Conservation (phyloP, 768 basidiomycete species). For the Termitomyces titanicus region DNA sequence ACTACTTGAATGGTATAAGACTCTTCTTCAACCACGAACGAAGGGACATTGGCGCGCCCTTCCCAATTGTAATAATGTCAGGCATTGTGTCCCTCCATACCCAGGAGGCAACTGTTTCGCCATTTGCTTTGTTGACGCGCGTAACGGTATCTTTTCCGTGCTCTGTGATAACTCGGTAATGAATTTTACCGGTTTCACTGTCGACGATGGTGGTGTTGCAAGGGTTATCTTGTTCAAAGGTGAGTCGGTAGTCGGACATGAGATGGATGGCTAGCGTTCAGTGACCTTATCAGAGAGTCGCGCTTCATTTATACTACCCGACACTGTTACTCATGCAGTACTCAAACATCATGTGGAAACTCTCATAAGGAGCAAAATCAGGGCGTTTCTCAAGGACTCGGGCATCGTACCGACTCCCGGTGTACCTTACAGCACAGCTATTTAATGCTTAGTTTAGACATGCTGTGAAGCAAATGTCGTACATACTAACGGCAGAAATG, state of each 20-base stretch:
- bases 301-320: no score
- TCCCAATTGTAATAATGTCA: conserved; percentile 35
- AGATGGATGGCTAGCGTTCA: neutral
- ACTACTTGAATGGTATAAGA: conserved; percentile 31
- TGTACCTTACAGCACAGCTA: no score
- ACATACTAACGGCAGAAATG: no score
- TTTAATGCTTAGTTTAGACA: no score
- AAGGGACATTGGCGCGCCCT: conserved; percentile 17
- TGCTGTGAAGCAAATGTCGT: no score
- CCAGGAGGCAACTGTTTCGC: conserved; percentile 31
- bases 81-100: conserved; percentile 35
- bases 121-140: conserved; percentile 27
- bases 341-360: no score
- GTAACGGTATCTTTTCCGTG: conserved; percentile 28
- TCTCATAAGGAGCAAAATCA: no score
- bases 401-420: no score
- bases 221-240: conserved; percentile 38
- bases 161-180: conserved; percentile 35
- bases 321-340: neutral
- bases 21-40: conserved; percentile 39
- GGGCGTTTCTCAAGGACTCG: no score
- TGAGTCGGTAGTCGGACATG: conserved; percentile 24
- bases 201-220: conserved; percentile 35
- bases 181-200: conserved; percentile 23
- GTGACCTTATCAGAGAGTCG: neutral